Evolutionary conservation across 805 yeast genomes (phyloP).

Genomic region (Kluyveromyces starmeri): DNA sequence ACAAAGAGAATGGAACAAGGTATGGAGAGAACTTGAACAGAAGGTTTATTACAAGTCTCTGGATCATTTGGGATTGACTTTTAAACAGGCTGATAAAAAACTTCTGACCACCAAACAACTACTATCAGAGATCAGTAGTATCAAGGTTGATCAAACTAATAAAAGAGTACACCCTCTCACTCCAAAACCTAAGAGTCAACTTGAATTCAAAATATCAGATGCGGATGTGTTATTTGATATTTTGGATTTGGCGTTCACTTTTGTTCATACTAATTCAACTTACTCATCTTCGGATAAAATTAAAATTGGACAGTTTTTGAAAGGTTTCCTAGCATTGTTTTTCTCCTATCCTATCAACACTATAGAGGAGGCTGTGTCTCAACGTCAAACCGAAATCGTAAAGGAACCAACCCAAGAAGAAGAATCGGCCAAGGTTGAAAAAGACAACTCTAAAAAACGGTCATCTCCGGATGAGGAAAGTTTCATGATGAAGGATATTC

Average conservation of each 20-base stretch:
- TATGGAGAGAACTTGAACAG: slow-evolving; percentile 97
- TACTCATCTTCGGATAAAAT: slow-evolving; percentile 79
- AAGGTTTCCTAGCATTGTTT: slow-evolving; percentile 61
- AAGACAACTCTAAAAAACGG: slow-evolving; percentile 25
- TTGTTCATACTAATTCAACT: slow-evolving; percentile 56
- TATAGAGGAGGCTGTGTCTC: slow-evolving; percentile 33
- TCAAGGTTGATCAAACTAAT: slow-evolving; percentile 83
- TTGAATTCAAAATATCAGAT: slow-evolving; percentile 58
- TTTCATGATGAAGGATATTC: slow-evolving; percentile 52
- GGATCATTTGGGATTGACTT: slow-evolving; percentile 92
- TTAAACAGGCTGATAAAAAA: slow-evolving; percentile 94
- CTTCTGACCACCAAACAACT: slow-evolving; percentile 81
- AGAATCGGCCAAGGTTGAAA: slow-evolving; percentile 14
- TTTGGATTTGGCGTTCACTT: slow-evolving; percentile 54
- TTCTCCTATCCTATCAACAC: slow-evolving; percentile 49
- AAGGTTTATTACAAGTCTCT: slow-evolving; percentile 87
- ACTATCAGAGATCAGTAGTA: slow-evolving; percentile 84
- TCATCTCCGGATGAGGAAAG: slow-evolving; percentile 27
- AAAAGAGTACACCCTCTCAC: slow-evolving; percentile 79
- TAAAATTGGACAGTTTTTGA: slow-evolving; percentile 60
- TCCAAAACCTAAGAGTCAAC: slow-evolving; percentile 73
- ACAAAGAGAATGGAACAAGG: slow-evolving; percentile 97
- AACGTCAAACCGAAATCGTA: slow-evolving; percentile 10
- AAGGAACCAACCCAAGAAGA: slow-evolving; percentile 5
- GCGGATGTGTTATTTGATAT: slow-evolving; percentile 65